Base-by-base conservation (phyloP, 2,329 filamentous ascomycete species). In the Cadophora gregata region DNA sequence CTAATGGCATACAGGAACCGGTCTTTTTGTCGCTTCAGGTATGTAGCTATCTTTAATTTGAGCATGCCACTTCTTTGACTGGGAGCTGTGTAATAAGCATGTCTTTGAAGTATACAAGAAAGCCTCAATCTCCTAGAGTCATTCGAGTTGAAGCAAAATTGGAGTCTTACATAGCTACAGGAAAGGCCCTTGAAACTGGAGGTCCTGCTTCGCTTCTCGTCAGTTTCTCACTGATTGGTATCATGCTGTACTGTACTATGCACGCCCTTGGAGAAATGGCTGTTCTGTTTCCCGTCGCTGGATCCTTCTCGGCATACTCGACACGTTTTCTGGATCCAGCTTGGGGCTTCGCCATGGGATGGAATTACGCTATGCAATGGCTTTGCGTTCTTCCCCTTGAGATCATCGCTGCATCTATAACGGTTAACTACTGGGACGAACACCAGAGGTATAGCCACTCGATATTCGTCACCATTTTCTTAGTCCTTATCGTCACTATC, bases 321-420 rank as follows among this genome's bases (percentile, higher is more conserved):
- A 97, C 93, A 33, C 88, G 95, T 21, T 97, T 98, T 75, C 80
- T 98, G 21, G 93, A 97, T 75, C 95, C 94, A 0, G 94, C 94
- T 0, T 97, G 93, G 93, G 93, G 93, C 0, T 97, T 97, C 76
- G 92, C 93, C 56, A 96, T 97, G 92, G 93, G 93, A 19, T 97
- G 93, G 73, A 92, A 89, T 75, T 96, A 97, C 78, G 92, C 92
- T 4, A 78, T 97, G 72, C 92, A 96, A 79, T 97, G 94, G 94
- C 84, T 97, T 1, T 85, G 93, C 42, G 88, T 94, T 0, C 79
- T 97, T 36, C 93, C 93, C 0, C 83, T 97, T 45, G 93, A 97
- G 78, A 90, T 97, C 65, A 93, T 97, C 69, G 92, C 93, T 1
- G 93, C 93, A 1, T 91, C 93, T 2, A 88, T 97, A 25, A 96